A percentile compares a stretch with the other conserved stretches of the same genome.
These are phyloP conservation scores for Phytophthora europaea DNA, from an alignment of 352 stramenopile species.

Conservation along the genomic window DNA sequence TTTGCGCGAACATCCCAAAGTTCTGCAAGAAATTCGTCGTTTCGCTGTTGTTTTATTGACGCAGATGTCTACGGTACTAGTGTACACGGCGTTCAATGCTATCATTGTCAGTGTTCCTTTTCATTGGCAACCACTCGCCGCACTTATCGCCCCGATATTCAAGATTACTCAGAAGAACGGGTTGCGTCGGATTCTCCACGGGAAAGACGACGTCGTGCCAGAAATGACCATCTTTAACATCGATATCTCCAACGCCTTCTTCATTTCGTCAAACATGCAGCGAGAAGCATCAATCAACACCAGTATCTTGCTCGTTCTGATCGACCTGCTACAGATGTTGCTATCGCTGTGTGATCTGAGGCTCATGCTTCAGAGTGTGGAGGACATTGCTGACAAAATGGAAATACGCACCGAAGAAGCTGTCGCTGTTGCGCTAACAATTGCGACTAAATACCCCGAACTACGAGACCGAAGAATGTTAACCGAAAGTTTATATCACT, in stretches of 20 bases:
- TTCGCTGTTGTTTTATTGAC: conserved; percentile 15
- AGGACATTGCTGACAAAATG: conserved; percentile 19
- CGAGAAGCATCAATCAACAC: conserved; percentile 34
- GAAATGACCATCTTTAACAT: conserved; percentile 57
- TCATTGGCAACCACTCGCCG: conserved; percentile 4
- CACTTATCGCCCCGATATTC: conserved; percentile 17
- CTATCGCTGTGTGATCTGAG: conserved; percentile 37
- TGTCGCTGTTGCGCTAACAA: conserved; percentile 6
- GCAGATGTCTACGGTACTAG: conserved; percentile 4
- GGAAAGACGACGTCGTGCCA: conserved; percentile 41
- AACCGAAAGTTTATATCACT: neutral
- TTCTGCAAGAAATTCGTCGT: conserved; percentile 16
- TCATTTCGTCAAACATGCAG: conserved; percentile 51
- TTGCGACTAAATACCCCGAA: conserved; percentile 17
- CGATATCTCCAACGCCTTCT: conserved; percentile 60
- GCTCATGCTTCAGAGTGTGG: conserved; percentile 24
- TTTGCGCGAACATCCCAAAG: conserved; percentile 10
- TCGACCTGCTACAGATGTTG: conserved; percentile 44
- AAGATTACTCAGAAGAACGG: conserved; percentile 27
- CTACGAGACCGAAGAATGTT: neutral
- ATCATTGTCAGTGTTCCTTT: conserved; percentile 15
- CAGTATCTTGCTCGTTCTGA: conserved; percentile 33
- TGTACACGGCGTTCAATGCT: conserved; percentile 16
- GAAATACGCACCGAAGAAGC: conserved; percentile 7
- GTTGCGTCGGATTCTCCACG: conserved; percentile 16